Conservation (phyloP, 768 basidiomycete genomes). For the Podaxis sp. region DNA sequence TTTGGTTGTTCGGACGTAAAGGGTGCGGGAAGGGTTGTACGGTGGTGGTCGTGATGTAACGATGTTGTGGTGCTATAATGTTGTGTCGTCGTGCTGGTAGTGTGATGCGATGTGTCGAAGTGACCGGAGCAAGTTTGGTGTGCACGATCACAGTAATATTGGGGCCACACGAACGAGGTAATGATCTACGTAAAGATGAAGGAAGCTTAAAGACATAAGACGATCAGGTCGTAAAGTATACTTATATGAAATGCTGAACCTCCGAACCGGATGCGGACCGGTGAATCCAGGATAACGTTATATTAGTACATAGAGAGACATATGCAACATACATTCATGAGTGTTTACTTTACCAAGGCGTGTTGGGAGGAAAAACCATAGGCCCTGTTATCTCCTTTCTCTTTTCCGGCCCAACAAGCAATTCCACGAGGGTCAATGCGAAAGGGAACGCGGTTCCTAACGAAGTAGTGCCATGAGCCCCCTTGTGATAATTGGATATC, state of each 20-base stretch:
- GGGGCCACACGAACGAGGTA: too few species aligned
- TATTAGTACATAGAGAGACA: too few species aligned
- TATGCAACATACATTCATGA: not conserved
- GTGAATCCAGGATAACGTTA: too few species aligned
- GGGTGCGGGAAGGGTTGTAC: not conserved
- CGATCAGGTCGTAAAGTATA: too few species aligned
- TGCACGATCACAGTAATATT: too few species aligned
- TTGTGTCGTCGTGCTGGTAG: not conserved
- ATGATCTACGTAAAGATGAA: too few species aligned
- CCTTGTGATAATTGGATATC: slow-evolving; percentile 16
- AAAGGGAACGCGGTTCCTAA: slow-evolving; percentile 77
- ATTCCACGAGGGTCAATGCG: slow-evolving; percentile 72
- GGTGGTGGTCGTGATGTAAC: not conserved
- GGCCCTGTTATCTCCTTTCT: slow-evolving; percentile 60
- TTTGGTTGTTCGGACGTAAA: slow-evolving; percentile 58
- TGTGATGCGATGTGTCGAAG: too few species aligned
- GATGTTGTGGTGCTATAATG: not conserved
- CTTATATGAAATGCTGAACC: too few species aligned
- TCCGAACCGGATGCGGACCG: too few species aligned
- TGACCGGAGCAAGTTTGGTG: too few species aligned
- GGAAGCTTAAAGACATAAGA: too few species aligned
- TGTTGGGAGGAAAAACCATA: slow-evolving; percentile 69
- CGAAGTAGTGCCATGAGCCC: not conserved
- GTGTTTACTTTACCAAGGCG: slow-evolving; percentile 33
- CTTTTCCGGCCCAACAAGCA: slow-evolving; percentile 63